Conservation (phyloP, 2,329 filamentous ascomycete genomes). For the Cercospora sp. region DNA sequence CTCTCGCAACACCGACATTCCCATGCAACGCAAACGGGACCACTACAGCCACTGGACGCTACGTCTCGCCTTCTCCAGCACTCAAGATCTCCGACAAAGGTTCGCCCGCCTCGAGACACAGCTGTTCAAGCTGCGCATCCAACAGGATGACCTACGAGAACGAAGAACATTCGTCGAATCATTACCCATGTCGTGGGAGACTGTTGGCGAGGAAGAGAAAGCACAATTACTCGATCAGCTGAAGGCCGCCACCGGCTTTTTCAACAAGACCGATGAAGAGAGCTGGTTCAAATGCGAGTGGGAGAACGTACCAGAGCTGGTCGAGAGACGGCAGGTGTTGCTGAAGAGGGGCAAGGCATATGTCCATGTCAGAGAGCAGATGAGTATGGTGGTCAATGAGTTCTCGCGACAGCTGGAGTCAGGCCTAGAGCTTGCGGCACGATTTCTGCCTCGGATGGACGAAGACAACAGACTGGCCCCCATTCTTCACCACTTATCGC, state of each 20-base stretch:
- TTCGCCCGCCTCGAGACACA: constrained; percentile 86
- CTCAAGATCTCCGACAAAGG: constrained; percentile 82
- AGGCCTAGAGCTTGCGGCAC: constrained; percentile 85
- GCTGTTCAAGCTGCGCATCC: constrained; percentile 81
- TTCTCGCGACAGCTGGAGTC: constrained; percentile 78
- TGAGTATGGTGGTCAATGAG: constrained; percentile 85
- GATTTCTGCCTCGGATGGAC: constrained; percentile 85
- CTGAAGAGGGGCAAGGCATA: constrained; percentile 82
- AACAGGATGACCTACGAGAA: constrained; percentile 73
- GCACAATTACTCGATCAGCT: constrained; percentile 64
- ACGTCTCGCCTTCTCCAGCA: constrained; percentile 85
- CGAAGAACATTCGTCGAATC: constrained; percentile 72
- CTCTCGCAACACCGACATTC: constrained; percentile 59
- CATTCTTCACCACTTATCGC: constrained; percentile 79
- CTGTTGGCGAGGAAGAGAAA: constrained; percentile 77
- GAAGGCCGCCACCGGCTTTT: constrained; percentile 55
- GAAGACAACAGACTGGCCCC: constrained; percentile 89
- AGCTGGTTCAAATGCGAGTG: constrained; percentile 96
- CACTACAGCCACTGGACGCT: constrained; percentile 98
- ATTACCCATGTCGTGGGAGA: constrained; percentile 81
- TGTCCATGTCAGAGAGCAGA: constrained; percentile 82
- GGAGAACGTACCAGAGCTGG: constrained; percentile 85
- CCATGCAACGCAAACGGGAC: constrained; percentile 81
- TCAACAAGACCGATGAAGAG: constrained; percentile 67
- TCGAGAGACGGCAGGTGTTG: constrained; percentile 76